These are phyloP conservation scores for Mycena epipterygia DNA, from an alignment of 768 basidiomycete species.

Conservation along the genomic window DNA sequence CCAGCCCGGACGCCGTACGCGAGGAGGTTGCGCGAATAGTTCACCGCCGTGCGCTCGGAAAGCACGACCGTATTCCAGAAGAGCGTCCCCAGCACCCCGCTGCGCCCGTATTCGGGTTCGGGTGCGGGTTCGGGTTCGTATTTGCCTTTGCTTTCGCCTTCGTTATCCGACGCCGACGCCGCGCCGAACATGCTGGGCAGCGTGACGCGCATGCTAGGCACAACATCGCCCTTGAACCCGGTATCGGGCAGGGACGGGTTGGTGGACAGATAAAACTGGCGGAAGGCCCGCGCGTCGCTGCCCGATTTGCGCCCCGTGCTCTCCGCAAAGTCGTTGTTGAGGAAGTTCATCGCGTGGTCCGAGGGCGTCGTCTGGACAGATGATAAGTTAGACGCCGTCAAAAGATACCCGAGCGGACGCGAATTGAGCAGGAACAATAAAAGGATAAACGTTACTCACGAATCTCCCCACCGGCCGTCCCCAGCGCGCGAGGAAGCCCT, in stretches of 20 bases:
- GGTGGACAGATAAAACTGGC: conserved; percentile 51
- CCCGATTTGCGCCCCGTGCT: conserved; percentile 33
- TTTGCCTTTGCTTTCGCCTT: too few species aligned
- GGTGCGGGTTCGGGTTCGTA: too few species aligned
- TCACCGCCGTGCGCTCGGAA: conserved; percentile 59
- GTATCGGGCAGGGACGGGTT: background rate
- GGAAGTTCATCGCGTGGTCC: conserved; percentile 72
- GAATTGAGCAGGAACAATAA: background rate
- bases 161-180: too few species aligned
- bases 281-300: conserved; percentile 45
- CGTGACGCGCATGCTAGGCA: too few species aligned
- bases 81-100: conserved; percentile 45
- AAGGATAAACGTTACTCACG: conserved; percentile 40
- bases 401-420: background rate
- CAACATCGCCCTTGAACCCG: background rate
- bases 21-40: conserved; percentile 67
- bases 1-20: conserved; percentile 69
- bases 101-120: conserved; percentile 41
- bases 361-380: conserved; percentile 60
- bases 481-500: conserved; percentile 56
- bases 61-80: conserved; percentile 62
- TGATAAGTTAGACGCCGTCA: background rate
- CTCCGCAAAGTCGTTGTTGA: conserved; percentile 61
- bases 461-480: conserved; percentile 53
- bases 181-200: too few species aligned